Base-by-base conservation (phyloP, 2,329 filamentous ascomycete genomes). In the Pseudogymnoascus sp. region DNA sequence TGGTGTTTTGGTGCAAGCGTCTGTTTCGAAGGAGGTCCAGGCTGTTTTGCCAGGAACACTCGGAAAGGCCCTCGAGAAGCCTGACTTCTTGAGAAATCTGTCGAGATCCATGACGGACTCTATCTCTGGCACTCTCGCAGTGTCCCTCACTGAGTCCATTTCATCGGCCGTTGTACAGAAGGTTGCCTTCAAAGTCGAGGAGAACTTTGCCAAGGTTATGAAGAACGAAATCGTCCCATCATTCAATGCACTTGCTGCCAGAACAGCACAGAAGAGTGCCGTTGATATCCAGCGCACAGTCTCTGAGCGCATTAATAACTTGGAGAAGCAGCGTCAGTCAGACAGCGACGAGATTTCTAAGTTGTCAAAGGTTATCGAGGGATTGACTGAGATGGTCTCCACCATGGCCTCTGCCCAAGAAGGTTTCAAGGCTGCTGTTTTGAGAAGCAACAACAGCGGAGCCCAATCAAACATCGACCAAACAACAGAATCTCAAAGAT, bases 91-190 rank as follows among this genome's bases (percentile, higher is more conserved):
- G 66, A 88, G 50, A 56, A 33, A 56, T 14, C 50, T 56, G 33
- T 56, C 50, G 5, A 56, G 50, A 33, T 56, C 50, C 50, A 56
- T 56, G 50, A 56, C 50, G 10, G 50, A 56, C n/a, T 56, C 50
- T 7, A 56, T 56, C 10, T 56, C 50, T 1, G 11, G 29, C 29
- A 56, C 50, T 14, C 29, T 56, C 4, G 29, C 50, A 8, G 29
- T 33, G n/a, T 56, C 50, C 8, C 50, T 56, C 50, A 56, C 50
- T 4, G 50, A 88, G 70, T 78, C 82, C 6, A 84, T 97, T 62
- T 83, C 88, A 3, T 90, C 96, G 62, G 83, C 86, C 61, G 82
- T 96, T 35, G 80, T 86, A 2, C 83, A 84, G 67, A 85, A 83
- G 59, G 81, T 96, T 31, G 79, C 84, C 4, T 77, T 83, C 47